phyloP scores from a whole-genome alignment of 208 protist genomes.

The Trypanosoma melophagium region DNA sequence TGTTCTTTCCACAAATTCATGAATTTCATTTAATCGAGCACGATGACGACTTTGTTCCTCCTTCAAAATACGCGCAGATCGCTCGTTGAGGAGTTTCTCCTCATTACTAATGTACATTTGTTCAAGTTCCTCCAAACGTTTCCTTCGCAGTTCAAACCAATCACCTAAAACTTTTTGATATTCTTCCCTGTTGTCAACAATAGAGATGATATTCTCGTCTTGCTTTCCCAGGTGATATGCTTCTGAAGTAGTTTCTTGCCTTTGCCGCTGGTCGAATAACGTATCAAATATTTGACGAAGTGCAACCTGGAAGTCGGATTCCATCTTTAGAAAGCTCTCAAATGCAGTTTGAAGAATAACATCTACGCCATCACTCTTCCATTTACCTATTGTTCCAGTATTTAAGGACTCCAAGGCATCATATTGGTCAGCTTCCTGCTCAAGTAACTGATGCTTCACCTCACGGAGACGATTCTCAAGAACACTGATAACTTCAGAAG shows the following conservation, averaged over 20 bases:
- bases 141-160: conserved; percentile 77
- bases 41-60: conserved; percentile 73
- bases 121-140: conserved; percentile 77
- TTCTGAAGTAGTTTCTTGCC: conserved; percentile 42
- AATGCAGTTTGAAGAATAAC: conserved; percentile 77
- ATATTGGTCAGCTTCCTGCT: conserved; percentile 76
- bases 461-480: conserved; percentile 41
- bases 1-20: conserved; percentile 57
- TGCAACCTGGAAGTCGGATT: conserved; percentile 70
- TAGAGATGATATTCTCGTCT: conserved; percentile 44
- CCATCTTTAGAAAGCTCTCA: conserved; percentile 70
- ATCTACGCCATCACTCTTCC: conserved; percentile 74
- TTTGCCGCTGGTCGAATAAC: conserved; percentile 69
- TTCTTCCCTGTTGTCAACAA: conserved; percentile 79
- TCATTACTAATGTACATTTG: conserved; percentile 67
- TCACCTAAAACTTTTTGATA: conserved; percentile 77
- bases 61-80: conserved; percentile 41
- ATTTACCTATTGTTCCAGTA: conserved; percentile 64
- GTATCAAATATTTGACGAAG: conserved; percentile 74
- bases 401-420: conserved; percentile 70
- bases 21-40: conserved; percentile 63
- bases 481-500: conserved; percentile 14
- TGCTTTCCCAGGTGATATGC: conserved; percentile 37
- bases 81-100: conserved; percentile 56
- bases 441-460: conserved; percentile 62